phyloP scores from a whole-genome alignment of 116 monocot species.

The Trichopus zeylanicus region DNA sequence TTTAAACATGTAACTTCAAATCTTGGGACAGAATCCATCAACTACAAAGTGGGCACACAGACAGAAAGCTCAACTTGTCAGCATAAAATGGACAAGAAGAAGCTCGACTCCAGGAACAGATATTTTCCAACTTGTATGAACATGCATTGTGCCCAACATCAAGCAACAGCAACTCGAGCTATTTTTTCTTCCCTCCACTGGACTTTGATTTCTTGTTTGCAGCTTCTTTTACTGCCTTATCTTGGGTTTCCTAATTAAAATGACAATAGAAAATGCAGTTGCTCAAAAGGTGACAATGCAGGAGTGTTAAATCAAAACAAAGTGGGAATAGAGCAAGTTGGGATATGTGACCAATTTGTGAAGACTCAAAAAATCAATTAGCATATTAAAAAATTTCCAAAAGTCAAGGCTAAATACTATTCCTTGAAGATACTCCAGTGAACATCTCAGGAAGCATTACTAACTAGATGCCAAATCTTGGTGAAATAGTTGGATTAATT shows the following conservation, averaged over 20 bases:
- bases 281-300: not conserved
- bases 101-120: not conserved
- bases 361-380: too few relatives aligned
- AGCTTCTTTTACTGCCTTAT: slow-evolving; percentile 26
- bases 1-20: too few relatives aligned
- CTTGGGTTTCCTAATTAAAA: slow-evolving; percentile 26
- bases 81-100: not conserved
- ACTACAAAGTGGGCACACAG: too few relatives aligned
- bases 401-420: not conserved
- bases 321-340: not conserved
- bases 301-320: not conserved
- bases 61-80: not conserved
- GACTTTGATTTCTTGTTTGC: slow-evolving; percentile 38
- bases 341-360: too few relatives aligned
- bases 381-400: not conserved
- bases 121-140: too few relatives aligned
- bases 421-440: not conserved
- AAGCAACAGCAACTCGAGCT: slow-evolving; percentile 2
- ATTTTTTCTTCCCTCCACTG: slow-evolving; percentile 27
- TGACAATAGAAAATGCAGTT: not conserved
- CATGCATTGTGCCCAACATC: not conserved
- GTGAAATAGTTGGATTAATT: too few relatives aligned
- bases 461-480: too few relatives aligned
- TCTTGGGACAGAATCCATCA: too few relatives aligned
- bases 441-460: too few relatives aligned